These are phyloP conservation scores for Saccharomycopsis fodiens DNA, from an alignment of 805 yeast genomes.

Conservation along the genomic window DNA sequence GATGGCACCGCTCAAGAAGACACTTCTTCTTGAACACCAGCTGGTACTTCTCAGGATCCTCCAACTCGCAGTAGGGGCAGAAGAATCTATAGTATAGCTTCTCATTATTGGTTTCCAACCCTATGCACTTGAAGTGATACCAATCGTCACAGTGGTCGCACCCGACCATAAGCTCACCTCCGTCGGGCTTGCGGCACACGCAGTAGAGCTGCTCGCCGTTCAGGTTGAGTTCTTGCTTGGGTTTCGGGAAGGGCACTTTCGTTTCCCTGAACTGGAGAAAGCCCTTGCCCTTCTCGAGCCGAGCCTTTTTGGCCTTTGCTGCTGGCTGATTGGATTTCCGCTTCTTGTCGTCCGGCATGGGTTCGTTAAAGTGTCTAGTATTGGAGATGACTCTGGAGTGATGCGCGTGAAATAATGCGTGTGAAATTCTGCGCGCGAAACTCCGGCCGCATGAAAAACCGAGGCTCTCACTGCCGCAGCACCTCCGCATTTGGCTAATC, in stretches of 20 bases:
- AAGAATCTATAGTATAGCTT: constrained; percentile 55
- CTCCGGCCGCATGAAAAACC: too few relatives aligned
- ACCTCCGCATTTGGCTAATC: too few relatives aligned
- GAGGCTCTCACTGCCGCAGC: too few relatives aligned
- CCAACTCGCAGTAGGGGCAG: constrained; percentile 63
- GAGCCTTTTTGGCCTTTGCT: not conserved
- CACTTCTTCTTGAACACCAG: constrained; percentile 77
- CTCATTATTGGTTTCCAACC: constrained; percentile 41
- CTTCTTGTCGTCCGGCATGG: not conserved
- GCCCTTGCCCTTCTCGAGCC: not conserved
- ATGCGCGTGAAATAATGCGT: too few relatives aligned
- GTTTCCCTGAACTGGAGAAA: constrained; percentile 7
- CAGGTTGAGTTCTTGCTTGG: constrained; percentile 4
- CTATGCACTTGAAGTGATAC: constrained; percentile 82
- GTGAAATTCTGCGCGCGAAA: too few relatives aligned
- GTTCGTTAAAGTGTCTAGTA: too few relatives aligned
- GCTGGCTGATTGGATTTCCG: not conserved
- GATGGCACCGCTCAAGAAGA: constrained; percentile 47
- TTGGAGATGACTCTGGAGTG: too few relatives aligned
- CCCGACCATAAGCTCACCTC: constrained; percentile 81
- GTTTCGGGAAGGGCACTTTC: constrained; percentile 18
- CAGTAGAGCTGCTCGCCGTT: constrained; percentile 43
- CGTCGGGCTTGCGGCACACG: constrained; percentile 69
- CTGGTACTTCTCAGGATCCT: constrained; percentile 37
- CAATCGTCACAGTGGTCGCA: constrained; percentile 95